Conservation (phyloP, 2,329 filamentous ascomycete species). For the Microsporum canis region DNA sequence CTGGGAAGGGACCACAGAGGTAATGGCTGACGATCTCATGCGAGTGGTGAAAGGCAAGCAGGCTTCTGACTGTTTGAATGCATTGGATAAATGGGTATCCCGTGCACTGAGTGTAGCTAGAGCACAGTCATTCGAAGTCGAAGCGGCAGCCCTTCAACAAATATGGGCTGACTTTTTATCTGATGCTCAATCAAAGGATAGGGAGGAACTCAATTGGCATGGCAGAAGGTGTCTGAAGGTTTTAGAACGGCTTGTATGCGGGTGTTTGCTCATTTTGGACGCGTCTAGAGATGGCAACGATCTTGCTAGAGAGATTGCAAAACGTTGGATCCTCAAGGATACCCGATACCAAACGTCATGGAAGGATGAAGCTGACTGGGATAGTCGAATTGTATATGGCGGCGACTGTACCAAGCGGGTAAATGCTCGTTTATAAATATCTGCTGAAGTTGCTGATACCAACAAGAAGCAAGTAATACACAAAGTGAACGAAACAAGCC, state of each 20-base stretch:
- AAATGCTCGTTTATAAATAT: conserved; percentile 5
- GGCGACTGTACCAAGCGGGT: conserved; percentile 3
- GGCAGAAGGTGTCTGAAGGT: conserved; percentile 23
- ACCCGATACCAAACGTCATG: conserved; percentile 5
- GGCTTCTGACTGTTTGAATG: conserved; percentile 11
- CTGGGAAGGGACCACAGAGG: conserved; percentile 61
- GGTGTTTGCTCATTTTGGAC: conserved; percentile 24
- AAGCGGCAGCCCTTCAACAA: conserved; percentile 22
- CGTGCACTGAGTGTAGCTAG: conserved; percentile 39
- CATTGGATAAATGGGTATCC: conserved; percentile 31
- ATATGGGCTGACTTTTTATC: conserved; percentile 12
- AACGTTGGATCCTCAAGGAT: conserved; percentile 11
- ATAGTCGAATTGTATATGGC: conserved; percentile 16
- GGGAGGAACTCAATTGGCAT: conserved; percentile 23
- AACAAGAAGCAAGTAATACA: neutral
- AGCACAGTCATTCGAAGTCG: conserved; percentile 36
- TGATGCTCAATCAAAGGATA: conserved; percentile 8
- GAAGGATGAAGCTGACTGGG: conserved; percentile 13
- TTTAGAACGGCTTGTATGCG: conserved; percentile 24
- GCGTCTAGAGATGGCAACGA: conserved; percentile 24
- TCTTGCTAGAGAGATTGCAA: conserved; percentile 20
- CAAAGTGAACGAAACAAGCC: neutral
- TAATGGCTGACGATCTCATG: conserved; percentile 46
- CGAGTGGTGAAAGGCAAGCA: conserved; percentile 29
- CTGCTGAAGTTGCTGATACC: neutral